A percentile compares a stretch with the other conserved stretches of the same genome.
These are phyloP conservation scores for Sergeia podlipaevii DNA, from an alignment of 208 protist genomes.

Conservation along the genomic window DNA sequence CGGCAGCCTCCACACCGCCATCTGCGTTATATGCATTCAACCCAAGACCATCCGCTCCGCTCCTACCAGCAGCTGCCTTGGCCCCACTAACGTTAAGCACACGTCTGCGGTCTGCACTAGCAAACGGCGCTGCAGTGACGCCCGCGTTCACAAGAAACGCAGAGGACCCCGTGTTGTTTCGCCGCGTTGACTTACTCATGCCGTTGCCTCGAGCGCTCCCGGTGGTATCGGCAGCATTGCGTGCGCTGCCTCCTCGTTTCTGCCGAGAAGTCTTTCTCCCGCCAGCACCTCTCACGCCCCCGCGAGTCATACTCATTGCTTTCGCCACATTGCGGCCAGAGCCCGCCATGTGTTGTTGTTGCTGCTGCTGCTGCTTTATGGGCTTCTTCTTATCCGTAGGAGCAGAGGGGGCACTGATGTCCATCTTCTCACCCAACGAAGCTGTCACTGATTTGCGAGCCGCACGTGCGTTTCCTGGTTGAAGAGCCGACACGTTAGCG, in stretches of 20 bases:
- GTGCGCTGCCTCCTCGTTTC: neutral
- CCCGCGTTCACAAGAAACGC: slow-evolving; percentile 12
- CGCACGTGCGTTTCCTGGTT: too few species aligned
- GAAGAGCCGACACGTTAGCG: too few species aligned
- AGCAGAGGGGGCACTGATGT: too few species aligned
- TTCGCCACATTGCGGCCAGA: too few species aligned
- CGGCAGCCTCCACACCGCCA: neutral
- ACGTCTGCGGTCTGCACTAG: neutral
- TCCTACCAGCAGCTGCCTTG: neutral
- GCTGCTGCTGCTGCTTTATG: too few species aligned
- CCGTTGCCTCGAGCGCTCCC: slow-evolving; percentile 2
- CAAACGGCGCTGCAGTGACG: slow-evolving; percentile 7
- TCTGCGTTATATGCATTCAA: neutral
- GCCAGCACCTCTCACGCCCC: too few species aligned
- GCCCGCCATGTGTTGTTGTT: too few species aligned
- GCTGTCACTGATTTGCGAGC: too few species aligned
- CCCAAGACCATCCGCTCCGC: neutral
- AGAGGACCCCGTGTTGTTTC: slow-evolving; percentile 3
- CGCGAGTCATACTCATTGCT: too few species aligned
- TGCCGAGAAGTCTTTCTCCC: too few species aligned
- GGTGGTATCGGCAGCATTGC: neutral
- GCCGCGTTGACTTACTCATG: slow-evolving; percentile 1
- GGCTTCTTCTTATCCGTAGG: too few species aligned
- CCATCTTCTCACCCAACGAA: too few species aligned
- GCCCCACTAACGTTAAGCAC: neutral